These are phyloP conservation scores for Cystobasidium ongulense DNA, from an alignment of 768 basidiomycete species.

Conservation along the genomic window DNA sequence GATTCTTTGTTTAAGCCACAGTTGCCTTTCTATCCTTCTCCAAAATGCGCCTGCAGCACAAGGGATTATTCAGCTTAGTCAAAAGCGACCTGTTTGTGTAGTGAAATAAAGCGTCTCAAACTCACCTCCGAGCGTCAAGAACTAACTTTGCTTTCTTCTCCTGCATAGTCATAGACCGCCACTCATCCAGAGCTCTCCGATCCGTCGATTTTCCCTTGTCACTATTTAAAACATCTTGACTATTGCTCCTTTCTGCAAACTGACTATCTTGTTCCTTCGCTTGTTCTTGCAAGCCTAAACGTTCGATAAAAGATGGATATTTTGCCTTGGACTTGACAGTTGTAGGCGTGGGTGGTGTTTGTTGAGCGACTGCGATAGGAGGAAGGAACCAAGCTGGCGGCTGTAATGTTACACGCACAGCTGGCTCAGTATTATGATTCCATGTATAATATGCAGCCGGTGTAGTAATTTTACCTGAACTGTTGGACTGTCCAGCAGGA, in stretches of 20 bases:
- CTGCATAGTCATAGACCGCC: constrained; percentile 11
- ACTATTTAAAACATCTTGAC: not conserved
- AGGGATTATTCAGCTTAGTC: not conserved
- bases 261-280: not conserved
- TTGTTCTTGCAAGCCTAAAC: constrained; percentile 20
- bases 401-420: not conserved
- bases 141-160: constrained; percentile 25
- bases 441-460: not conserved
- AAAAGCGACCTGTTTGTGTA: not conserved
- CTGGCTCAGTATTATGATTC: not conserved
- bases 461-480: not conserved
- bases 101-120: not conserved
- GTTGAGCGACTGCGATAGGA: not conserved
- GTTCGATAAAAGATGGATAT: constrained; percentile 13
- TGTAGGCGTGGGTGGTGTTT: not conserved
- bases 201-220: constrained; percentile 15
- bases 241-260: not conserved
- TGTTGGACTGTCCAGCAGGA: not conserved
- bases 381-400: constrained; percentile 9
- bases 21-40: constrained; percentile 9
- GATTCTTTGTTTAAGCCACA: not conserved
- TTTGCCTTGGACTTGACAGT: not conserved
- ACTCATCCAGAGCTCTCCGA: not conserved
- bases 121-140: constrained; percentile 17
- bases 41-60: not conserved